Conservation (phyloP, 306 rosid species). For the Inga laurina region DNA sequence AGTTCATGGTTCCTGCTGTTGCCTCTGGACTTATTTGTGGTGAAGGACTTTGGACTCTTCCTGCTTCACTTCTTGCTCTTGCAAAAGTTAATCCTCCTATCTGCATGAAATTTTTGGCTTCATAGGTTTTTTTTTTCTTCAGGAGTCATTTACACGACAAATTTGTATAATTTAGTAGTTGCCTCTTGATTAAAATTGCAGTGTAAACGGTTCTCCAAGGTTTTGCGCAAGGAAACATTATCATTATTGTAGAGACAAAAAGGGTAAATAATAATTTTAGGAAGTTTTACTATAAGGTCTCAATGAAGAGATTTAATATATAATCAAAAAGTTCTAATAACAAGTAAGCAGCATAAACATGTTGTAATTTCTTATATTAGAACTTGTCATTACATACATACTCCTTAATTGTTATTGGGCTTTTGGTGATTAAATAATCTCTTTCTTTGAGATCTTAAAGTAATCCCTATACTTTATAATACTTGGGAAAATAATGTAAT, state of each 20-base stretch:
- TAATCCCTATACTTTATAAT: no score
- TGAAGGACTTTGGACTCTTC: conserved; percentile 94
- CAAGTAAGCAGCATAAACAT: no score
- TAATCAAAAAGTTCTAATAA: no score
- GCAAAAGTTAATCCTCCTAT: conserved; percentile 82
- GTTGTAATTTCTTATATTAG: no score
- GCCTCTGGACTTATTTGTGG: conserved; percentile 97
- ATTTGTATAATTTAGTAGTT: neutral
- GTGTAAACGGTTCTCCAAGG: neutral
- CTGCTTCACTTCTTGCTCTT: conserved; percentile 88
- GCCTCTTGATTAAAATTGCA: neutral
- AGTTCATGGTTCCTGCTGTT: conserved; percentile 73
- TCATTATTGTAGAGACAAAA: neutral
- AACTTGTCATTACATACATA: no score
- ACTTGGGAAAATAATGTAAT: neutral
- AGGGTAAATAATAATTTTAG: no score
- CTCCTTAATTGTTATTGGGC: no score
- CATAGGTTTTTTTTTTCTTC: conserved; percentile 35
- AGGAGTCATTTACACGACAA: neutral
- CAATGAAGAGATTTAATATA: no score
- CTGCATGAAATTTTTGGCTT: conserved; percentile 83
- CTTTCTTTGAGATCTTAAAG: no score
- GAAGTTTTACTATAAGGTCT: no score
- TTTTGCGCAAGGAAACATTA: neutral
- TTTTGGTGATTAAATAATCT: no score